Evolutionary conservation across 352 stramenopile genomes (phyloP).

Genomic region (Phytophthora nicotianae): DNA sequence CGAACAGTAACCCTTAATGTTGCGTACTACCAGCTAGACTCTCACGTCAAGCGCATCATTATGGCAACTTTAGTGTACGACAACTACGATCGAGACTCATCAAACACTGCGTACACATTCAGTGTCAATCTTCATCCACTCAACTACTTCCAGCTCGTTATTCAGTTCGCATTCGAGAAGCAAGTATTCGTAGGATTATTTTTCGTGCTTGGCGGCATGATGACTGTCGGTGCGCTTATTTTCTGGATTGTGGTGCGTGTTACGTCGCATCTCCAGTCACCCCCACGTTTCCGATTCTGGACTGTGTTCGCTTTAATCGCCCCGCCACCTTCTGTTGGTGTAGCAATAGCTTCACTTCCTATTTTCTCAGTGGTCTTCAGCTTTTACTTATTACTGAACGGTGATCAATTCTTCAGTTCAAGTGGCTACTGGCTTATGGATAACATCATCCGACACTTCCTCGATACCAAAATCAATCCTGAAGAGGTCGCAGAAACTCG

Average conservation of each 20-base stretch:
- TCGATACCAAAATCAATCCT: constrained; percentile 85
- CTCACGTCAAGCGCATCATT: constrained; percentile 93
- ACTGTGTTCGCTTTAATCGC: constrained; percentile 92
- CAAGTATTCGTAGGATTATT: constrained; percentile 95
- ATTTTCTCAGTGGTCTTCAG: constrained; percentile 73
- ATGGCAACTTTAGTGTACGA: constrained; percentile 87
- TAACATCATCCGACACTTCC: constrained; percentile 87
- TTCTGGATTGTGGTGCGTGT: constrained; percentile 93
- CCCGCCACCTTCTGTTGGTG: constrained; percentile 84
- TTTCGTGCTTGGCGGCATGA: constrained; percentile 88
- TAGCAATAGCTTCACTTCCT: constrained; percentile 89
- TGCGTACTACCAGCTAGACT: constrained; percentile 94
- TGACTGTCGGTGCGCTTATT: constrained; percentile 77
- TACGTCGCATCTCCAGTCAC: constrained; percentile 91
- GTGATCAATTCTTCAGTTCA: constrained; percentile 45
- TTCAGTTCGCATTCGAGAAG: constrained; percentile 96
- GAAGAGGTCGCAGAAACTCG: constrained; percentile 61
- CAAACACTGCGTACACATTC: constrained; percentile 91
- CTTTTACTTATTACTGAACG: constrained; percentile 78
- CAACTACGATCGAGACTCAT: constrained; percentile 93
- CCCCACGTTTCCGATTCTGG: constrained; percentile 92
- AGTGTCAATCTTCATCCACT: constrained; percentile 92
- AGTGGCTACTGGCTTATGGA: constrained; percentile 83
- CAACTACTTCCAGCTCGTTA: constrained; percentile 95
- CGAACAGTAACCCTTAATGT: constrained; percentile 93